Evolutionary conservation across 108 stramenopile species (phyloP), one percentile per base, ranked within the genome.

Genomic region (Cyclotella atomus): DNA sequence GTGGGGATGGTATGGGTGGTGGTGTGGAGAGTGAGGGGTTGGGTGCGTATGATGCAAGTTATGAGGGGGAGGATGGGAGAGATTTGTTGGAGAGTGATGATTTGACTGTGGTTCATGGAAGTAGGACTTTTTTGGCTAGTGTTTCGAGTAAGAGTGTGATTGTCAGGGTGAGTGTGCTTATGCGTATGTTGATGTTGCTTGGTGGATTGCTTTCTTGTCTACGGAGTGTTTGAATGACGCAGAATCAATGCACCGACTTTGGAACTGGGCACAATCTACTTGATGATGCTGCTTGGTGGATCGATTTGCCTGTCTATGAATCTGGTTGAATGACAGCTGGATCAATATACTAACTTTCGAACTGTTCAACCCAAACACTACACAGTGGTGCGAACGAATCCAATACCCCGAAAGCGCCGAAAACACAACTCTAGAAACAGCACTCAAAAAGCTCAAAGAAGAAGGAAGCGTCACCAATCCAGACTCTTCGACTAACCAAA

Each of bases 351-450:
- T 5, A 12, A 20, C 56, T 45, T 34, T 36, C 17, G 34, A 8
- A 43, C 7, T 41, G 12, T 9, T 12, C 38, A 9, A 41, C 12
- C 38, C 38, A 41, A 9, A 41, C 12, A 12, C 9, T 41, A 41
- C 38, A 41, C 38, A 78, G 77, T 78, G 77, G 77, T 78, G 77
- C 41, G 70, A 78, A 27, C 44, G 56, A 33, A 70, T 78, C 27
- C 69, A 65, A 52, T 65, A 70, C 50, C 67, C 75, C 28, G 60
- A 52, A 54, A 29, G 52, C 20, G 52, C 66, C 50, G 41, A 68
- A 24, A n/a, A 68, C 27, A 54, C 33, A 3, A 36, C 52, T 1
- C 23, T 68, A 7, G 66, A 68, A 54, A 35, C 52, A 6, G 34
- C 34, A 10, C 28, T 68, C 46, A 49, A 38, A 29, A 32, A n/a